Conservation (phyloP, 176 grass and related monocot genomes). For the Paspalum notatum region DNA sequence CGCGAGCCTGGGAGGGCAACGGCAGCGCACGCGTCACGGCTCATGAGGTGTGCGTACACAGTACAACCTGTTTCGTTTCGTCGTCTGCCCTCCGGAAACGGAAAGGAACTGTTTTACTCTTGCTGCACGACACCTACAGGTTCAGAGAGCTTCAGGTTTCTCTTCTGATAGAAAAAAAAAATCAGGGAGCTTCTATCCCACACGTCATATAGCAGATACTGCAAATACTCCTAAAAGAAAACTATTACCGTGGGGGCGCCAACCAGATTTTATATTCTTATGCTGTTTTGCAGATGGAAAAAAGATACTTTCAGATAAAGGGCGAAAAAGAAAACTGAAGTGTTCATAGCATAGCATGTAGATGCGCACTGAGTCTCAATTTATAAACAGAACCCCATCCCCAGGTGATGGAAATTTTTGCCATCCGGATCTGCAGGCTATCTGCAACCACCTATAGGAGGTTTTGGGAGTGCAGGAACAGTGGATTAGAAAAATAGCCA, state of each 20-base stretch:
- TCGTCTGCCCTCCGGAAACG: neutral
- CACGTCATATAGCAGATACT: too few relatives aligned
- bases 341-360: neutral
- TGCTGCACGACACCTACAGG: neutral
- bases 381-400: neutral
- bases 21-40: neutral
- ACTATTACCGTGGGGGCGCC: too few relatives aligned
- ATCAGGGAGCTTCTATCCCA: too few relatives aligned
- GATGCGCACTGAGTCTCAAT: slow-evolving; percentile 1
- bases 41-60: too few relatives aligned
- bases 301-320: neutral
- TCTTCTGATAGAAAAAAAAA: neutral
- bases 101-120: neutral
- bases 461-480: neutral
- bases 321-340: neutral
- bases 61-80: neutral
- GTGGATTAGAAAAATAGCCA: slow-evolving; percentile 28
- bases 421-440: slow-evolving; percentile 3
- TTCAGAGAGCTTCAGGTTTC: neutral
- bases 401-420: neutral
- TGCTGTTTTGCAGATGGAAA: too few relatives aligned
- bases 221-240: too few relatives aligned
- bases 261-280: too few relatives aligned
- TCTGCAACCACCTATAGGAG: slow-evolving; percentile 7
- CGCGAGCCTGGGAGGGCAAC: neutral